Conservation (phyloP, 2,329 filamentous ascomycete species). For the Aspergillus sojae region DNA sequence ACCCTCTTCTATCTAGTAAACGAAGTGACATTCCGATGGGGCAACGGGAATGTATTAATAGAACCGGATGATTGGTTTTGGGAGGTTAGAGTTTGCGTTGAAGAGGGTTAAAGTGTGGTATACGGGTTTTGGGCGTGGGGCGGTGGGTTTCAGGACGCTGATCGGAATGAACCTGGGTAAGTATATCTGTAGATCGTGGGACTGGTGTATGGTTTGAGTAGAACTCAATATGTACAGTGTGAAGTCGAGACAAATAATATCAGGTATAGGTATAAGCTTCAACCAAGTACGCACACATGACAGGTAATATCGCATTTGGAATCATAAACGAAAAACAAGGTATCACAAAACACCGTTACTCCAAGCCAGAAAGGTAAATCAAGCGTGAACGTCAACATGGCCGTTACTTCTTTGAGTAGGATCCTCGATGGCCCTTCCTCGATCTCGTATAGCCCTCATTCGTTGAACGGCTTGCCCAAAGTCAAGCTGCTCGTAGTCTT, state of each 20-base stretch:
- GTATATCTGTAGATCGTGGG: background rate
- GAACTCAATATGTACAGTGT: background rate
- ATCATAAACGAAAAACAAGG: background rate
- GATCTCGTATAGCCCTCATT: constrained; percentile 34
- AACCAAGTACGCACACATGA: background rate
- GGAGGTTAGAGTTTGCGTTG: background rate
- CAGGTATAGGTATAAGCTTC: background rate
- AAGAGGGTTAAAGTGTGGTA: background rate
- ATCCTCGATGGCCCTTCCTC: constrained; percentile 14
- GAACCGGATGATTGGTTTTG: background rate
- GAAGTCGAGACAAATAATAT: background rate
- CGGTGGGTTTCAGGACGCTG: background rate
- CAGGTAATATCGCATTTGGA: background rate
- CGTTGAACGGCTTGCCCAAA: constrained; percentile 39
- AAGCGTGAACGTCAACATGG: constrained; percentile 26
- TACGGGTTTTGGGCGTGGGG: background rate
- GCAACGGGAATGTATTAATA: background rate
- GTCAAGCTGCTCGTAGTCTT: constrained; percentile 40
- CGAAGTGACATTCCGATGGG: background rate
- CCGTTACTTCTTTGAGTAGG: constrained; percentile 8
- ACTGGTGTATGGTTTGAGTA: background rate
- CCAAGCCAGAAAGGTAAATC: constrained; percentile 7
- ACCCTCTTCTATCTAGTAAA: background rate
- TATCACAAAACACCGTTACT: background rate
- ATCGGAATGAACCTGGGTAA: background rate